phyloP scores from a whole-genome alignment of 768 basidiomycete species.

The Austroboletus eburneus region DNA sequence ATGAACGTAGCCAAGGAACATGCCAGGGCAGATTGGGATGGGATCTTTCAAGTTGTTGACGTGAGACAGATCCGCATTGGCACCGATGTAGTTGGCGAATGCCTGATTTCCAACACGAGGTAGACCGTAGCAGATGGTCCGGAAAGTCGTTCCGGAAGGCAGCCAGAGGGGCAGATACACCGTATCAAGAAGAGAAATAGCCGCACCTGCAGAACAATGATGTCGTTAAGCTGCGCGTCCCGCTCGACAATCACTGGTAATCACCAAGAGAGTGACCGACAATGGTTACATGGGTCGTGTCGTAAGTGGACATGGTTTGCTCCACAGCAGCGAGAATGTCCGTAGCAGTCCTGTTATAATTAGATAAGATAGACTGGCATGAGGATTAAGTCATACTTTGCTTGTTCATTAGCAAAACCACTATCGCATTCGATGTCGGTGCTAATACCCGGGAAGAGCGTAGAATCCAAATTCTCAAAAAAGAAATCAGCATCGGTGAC shows the following conservation, averaged over 20 bases:
- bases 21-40: slow-evolving; percentile 33
- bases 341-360: slow-evolving; percentile 33
- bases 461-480: slow-evolving; percentile 30
- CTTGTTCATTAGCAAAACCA: slow-evolving; percentile 46
- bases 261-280: slow-evolving; percentile 44
- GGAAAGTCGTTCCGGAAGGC: slow-evolving; percentile 30
- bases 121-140: slow-evolving; percentile 32
- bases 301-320: slow-evolving; percentile 33
- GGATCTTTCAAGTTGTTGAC: slow-evolving; percentile 50
- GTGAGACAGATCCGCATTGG: slow-evolving; percentile 42
- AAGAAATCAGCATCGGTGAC: slow-evolving; percentile 43
- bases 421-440: slow-evolving; percentile 40
- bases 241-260: background rate
- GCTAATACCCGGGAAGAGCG: slow-evolving; percentile 48
- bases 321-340: slow-evolving; percentile 43
- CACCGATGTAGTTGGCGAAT: slow-evolving; percentile 55
- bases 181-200: slow-evolving; percentile 36
- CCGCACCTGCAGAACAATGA: slow-evolving; percentile 26
- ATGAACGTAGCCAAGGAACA: slow-evolving; percentile 38
- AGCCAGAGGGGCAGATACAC: slow-evolving; percentile 38
- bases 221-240: background rate
- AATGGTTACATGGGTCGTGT: slow-evolving; percentile 37
- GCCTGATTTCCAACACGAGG: slow-evolving; percentile 52
- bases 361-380: background rate
- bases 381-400: slow-evolving; percentile 31